phyloP scores from a whole-genome alignment of 2,329 filamentous ascomycete genomes.

The Microdochium trichocladiopsis region DNA sequence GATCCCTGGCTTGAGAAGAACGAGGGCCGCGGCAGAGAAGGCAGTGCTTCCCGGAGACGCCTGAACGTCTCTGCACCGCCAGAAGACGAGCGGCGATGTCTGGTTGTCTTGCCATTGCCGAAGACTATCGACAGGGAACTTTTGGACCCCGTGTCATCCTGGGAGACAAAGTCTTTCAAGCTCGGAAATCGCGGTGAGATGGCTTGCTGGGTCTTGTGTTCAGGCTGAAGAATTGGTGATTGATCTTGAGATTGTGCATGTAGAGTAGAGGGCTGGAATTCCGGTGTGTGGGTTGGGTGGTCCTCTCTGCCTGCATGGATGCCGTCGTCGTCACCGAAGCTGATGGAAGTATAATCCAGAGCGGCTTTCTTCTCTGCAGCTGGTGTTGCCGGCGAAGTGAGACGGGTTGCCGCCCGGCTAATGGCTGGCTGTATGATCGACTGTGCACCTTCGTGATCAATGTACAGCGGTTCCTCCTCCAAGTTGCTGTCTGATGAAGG shows the following conservation, averaged over 20 bases:
- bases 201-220: constrained; percentile 1
- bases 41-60: constrained; percentile 48
- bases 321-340: not conserved
- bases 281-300: not conserved
- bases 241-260: constrained; percentile 8
- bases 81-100: constrained; percentile 45
- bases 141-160: constrained; percentile 20
- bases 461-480: constrained; percentile 29
- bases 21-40: constrained; percentile 43
- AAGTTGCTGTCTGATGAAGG: constrained; percentile 15
- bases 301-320: not conserved
- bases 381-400: constrained; percentile 47
- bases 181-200: constrained; percentile 33
- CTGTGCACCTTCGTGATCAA: constrained; percentile 49
- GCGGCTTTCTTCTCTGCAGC: constrained; percentile 51
- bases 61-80: constrained; percentile 50
- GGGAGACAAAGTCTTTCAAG: constrained; percentile 27
- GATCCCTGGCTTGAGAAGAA: constrained; percentile 25
- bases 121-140: constrained; percentile 38
- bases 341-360: constrained; percentile 29
- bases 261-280: not conserved
- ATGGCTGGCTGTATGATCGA: constrained; percentile 54
- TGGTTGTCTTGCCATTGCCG: constrained; percentile 21
- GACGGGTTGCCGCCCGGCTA: constrained; percentile 46
- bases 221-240: constrained; percentile 9